These are phyloP conservation scores for Fusarium pininemorale DNA, from an alignment of 2,329 filamentous ascomycete species.

Conservation along the genomic window DNA sequence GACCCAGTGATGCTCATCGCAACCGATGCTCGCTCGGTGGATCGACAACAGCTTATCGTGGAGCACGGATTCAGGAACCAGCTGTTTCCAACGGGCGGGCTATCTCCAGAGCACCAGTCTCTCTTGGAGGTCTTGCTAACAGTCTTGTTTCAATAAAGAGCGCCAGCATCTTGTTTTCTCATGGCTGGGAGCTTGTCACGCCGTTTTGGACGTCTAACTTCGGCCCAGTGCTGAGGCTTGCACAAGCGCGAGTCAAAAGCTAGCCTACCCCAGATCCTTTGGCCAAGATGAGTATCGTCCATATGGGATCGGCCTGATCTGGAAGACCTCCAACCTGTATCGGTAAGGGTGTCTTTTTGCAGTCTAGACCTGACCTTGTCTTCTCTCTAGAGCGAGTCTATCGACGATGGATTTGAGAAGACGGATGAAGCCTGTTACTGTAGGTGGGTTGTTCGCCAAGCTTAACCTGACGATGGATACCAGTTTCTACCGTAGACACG, in stretches of 20 bases:
- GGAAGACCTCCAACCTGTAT: constrained; percentile 14
- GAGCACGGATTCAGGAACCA: constrained; percentile 10
- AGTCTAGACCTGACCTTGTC: constrained; percentile 17
- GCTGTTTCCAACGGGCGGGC: not conserved
- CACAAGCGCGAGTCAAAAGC: constrained; percentile 17
- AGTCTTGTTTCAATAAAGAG: constrained; percentile 1
- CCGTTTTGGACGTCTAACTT: constrained; percentile 19
- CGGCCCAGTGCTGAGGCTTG: constrained; percentile 16
- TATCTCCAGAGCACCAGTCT: constrained; percentile 9
- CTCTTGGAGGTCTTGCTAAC: not conserved
- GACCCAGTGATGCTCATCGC: constrained; percentile 14
- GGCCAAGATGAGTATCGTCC: constrained; percentile 5
- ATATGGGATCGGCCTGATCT: constrained; percentile 23
- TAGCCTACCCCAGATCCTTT: constrained; percentile 29
- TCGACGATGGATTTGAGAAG: constrained; percentile 19
- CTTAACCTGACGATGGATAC: constrained; percentile 17
- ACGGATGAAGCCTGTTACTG: constrained; percentile 9
- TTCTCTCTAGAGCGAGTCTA: constrained; percentile 8
- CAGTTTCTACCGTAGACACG: constrained; percentile 19
- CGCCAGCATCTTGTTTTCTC: not conserved
- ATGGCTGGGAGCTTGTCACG: constrained; percentile 5
- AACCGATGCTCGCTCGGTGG: constrained; percentile 11
- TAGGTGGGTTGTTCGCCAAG: constrained; percentile 25
- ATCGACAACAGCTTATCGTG: constrained; percentile 15
- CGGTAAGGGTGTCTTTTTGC: constrained; percentile 14